Evolutionary conservation across 768 basidiomycete genomes (phyloP).

Genomic region (Collybia sp.): DNA sequence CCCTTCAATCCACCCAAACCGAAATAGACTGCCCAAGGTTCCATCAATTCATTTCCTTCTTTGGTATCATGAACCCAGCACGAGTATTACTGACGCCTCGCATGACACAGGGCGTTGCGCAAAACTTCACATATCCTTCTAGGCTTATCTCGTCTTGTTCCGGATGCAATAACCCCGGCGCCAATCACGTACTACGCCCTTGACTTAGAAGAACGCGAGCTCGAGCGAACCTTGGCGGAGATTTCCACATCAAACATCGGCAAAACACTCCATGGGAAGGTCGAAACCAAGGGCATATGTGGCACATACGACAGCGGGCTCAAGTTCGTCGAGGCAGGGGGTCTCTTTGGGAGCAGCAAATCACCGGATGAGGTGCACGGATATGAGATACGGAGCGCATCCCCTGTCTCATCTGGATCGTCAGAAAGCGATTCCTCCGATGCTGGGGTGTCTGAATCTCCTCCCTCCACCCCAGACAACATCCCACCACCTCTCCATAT

Average conservation of each 20-base stretch:
- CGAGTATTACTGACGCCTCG: constrained; percentile 1
- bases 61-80: background rate
- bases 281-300: constrained; percentile 79
- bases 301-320: constrained; percentile 91
- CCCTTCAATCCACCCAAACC: background rate
- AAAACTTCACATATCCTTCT: constrained; percentile 85
- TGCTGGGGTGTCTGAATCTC: constrained; percentile 20
- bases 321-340: constrained; percentile 68
- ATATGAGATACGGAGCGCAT: constrained; percentile 21
- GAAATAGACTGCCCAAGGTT: too few relatives aligned
- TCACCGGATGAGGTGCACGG: constrained; percentile 5
- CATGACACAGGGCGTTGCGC: constrained; percentile 61
- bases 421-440: constrained; percentile 17
- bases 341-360: constrained; percentile 29
- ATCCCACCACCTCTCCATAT: constrained; percentile 62
- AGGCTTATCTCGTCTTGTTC: constrained; percentile 57
- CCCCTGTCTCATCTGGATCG: constrained; percentile 33
- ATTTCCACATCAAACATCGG: constrained; percentile 66
- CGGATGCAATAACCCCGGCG: constrained; percentile 25
- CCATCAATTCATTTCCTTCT: background rate
- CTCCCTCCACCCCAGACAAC: constrained; percentile 43
- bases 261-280: constrained; percentile 57
- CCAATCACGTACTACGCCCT: constrained; percentile 87
- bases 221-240: constrained; percentile 70
- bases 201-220: constrained; percentile 85